Evolutionary conservation across 2,329 filamentous ascomycete species (phyloP).

Genomic region (Cordyceps farinosa): DNA sequence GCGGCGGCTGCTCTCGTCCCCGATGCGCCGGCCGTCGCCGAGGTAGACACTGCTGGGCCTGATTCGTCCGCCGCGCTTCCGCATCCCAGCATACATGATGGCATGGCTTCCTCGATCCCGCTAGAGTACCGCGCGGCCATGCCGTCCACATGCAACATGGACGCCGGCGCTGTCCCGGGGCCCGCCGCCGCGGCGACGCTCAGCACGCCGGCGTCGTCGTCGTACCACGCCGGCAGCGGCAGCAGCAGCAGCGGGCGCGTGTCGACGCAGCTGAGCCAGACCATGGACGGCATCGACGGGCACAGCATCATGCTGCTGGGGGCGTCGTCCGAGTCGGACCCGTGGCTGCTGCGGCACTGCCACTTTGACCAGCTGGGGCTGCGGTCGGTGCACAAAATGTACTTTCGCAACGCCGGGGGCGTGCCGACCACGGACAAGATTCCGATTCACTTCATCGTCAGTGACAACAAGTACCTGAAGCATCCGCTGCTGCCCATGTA

Average conservation of each 20-base stretch:
- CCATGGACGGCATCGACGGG: constrained; percentile 29
- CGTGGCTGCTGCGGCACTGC: constrained; percentile 35
- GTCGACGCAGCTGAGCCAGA: constrained; percentile 21
- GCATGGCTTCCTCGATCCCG: neutral
- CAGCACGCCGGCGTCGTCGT: constrained; percentile 13
- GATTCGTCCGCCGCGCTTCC: neutral
- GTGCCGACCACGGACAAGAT: constrained; percentile 33
- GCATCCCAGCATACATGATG: neutral
- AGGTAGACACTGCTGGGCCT: neutral
- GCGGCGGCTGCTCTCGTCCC: neutral
- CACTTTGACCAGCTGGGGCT: constrained; percentile 35
- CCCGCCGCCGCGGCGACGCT: neutral
- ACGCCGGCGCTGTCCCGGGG: neutral
- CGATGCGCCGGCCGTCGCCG: neutral
- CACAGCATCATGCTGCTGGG: constrained; percentile 31
- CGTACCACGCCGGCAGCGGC: neutral
- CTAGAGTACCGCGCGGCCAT: neutral
- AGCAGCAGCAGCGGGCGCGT: neutral
- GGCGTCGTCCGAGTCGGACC: constrained; percentile 32
- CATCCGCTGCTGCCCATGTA: neutral
- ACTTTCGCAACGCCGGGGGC: constrained; percentile 36
- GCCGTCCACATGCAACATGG: neutral
- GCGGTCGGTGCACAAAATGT: constrained; percentile 32
- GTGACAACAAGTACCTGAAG: constrained; percentile 14
- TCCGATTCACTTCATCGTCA: constrained; percentile 29